These are phyloP conservation scores for Fusarium multiceps DNA, from an alignment of 2,329 filamentous ascomycete species.

Conservation along the genomic window DNA sequence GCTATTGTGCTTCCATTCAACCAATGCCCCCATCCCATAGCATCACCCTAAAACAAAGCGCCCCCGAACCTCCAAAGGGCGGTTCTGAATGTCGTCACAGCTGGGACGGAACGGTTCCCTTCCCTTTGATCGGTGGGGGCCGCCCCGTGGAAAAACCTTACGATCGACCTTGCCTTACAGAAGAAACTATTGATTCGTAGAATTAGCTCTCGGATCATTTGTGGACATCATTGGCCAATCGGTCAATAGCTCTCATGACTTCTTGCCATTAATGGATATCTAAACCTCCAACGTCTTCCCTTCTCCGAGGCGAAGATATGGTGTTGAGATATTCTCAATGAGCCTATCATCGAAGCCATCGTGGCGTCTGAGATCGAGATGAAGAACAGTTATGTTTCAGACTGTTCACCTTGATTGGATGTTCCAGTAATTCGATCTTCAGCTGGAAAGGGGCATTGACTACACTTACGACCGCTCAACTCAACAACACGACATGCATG, in stretches of 20 bases:
- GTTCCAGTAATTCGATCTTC: not conserved
- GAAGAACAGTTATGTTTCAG: not conserved
- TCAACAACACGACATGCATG: not conserved
- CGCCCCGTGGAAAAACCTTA: conserved; percentile 7
- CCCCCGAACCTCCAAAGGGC: not conserved
- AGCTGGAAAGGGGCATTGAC: not conserved
- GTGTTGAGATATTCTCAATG: not conserved
- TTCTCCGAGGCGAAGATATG: not conserved
- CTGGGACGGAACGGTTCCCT: not conserved
- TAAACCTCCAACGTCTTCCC: not conserved
- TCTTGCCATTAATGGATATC: not conserved
- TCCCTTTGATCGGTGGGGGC: conserved; percentile 23
- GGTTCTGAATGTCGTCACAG: conserved; percentile 27
- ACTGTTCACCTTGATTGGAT: not conserved
- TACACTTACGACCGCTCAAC: not conserved
- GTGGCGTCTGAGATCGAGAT: not conserved
- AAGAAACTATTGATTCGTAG: conserved; percentile 10
- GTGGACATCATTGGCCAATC: conserved; percentile 14
- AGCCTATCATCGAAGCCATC: not conserved
- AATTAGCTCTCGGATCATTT: conserved; percentile 21
- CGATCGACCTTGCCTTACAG: conserved; percentile 23
- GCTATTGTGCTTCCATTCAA: not conserved
- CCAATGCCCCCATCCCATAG: not conserved
- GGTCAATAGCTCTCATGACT: not conserved
- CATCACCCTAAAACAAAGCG: not conserved